A percentile compares a stretch with the other conserved stretches of the same genome.
Conservation (phyloP, 129 eudicot genomes). For the Chrysanthemum makinoi region DNA sequence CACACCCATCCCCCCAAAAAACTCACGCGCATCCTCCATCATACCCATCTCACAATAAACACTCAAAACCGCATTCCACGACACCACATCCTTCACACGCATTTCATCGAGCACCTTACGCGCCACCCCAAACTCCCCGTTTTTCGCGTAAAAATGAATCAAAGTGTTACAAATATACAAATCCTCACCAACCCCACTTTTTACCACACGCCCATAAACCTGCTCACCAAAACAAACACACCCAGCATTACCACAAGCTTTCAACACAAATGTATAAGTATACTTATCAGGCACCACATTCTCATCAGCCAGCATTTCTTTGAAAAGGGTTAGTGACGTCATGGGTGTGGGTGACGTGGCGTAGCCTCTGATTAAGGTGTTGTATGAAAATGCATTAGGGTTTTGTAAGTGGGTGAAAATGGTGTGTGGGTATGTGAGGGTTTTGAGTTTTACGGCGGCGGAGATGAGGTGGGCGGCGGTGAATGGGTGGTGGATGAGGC, state of each 20-base stretch:
- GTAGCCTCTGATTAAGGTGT: slow-evolving; percentile 42
- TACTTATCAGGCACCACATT: slow-evolving; percentile 39
- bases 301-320: slow-evolving; percentile 30
- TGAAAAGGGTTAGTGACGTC: slow-evolving; percentile 20
- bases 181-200: slow-evolving; percentile 29
- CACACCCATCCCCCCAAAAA: slow-evolving; percentile 50
- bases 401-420: slow-evolving; percentile 33
- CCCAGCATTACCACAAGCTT: slow-evolving; percentile 35
- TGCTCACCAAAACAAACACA: slow-evolving; percentile 21
- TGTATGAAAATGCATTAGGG: slow-evolving; percentile 43
- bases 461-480: slow-evolving; percentile 42
- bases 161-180: slow-evolving; percentile 38
- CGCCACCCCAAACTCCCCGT: slow-evolving; percentile 32
- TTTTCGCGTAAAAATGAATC: slow-evolving; percentile 44
- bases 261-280: slow-evolving; percentile 32
- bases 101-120: slow-evolving; percentile 43
- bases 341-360: slow-evolving; percentile 36
- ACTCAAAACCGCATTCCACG: slow-evolving; percentile 51
- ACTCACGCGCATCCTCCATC: slow-evolving; percentile 21
- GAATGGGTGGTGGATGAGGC: slow-evolving; percentile 40
- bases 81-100: slow-evolving; percentile 35
- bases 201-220: slow-evolving; percentile 38
- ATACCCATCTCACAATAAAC: slow-evolving; percentile 42
- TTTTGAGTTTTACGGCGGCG: slow-evolving; percentile 20
- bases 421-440: slow-evolving; percentile 44